Base-by-base conservation (phyloP, 768 basidiomycete genomes). In the Naganishia antarctica region DNA sequence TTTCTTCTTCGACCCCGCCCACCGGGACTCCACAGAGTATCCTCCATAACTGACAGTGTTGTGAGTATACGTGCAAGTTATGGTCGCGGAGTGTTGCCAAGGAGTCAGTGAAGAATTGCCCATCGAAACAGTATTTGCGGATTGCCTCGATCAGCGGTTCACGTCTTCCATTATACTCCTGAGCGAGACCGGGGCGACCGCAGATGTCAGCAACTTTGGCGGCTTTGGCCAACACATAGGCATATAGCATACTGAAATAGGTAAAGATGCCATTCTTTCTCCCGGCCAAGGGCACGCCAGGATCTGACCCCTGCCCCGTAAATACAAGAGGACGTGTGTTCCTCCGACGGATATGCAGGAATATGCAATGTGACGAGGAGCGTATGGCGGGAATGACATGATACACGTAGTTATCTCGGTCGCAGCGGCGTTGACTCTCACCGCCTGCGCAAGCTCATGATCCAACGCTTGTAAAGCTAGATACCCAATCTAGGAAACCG, bases 201-300 rank as follows among this genome's bases (percentile, higher is more conserved):
- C 43, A 44, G n/a, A 21, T 21, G 9, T 21, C 31, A 12, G 67
- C 63, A n/a, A 68, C 59, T 9, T 21, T 23, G 12, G 67, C 62
- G 5, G 67, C 63, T 23, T 61, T 25, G 23, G 46, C 48, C 2
- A 68, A 37, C 4, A 64, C 63, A 18, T 65, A 68, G 5, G 60
- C 63, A 44, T 68, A 68, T 4, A 68, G 67, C 50, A 68, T 45
- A 25, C 68, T 57, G 58, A 63, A 46, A 47, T 65, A 68, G 15
- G 63, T 59, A 32, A 62, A 62, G 61, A 51, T 63, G 60, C 58
- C 67, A 48, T 23, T 64, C 44, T 40, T 63, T 21, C 63, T 47
- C 28, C 63, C 70, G 16, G 37, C 68, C 18, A 28, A 59, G 18
- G 70, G 70, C 5, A 69, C 67, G 1, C 70, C 70, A 0, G 65